Percentiles rank a stretch among this genome's conserved stretches.
phyloP scores from a whole-genome alignment of 371 early-diverging fungal genomes.

The Mortierella sp. region DNA sequence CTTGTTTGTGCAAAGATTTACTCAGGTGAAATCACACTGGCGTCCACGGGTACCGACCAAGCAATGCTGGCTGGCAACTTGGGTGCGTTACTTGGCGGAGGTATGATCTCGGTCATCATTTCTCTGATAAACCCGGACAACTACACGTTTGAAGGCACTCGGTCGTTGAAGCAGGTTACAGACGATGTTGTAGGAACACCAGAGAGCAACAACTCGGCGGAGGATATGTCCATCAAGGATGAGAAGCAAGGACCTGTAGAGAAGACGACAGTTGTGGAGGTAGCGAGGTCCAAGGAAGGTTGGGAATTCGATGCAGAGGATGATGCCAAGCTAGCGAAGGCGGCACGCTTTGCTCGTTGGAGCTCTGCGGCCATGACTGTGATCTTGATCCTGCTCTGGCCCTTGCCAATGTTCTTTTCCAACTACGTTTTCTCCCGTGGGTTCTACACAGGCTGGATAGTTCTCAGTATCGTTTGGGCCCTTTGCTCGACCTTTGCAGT shows the following conservation, averaged over 20 bases:
- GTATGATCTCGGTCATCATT: constrained; percentile 51
- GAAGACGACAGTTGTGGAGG: constrained; percentile 8
- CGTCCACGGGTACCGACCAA: constrained; percentile 67
- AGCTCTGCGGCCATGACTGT: constrained; percentile 63
- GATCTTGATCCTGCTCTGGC: constrained; percentile 72
- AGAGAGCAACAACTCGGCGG: constrained; percentile 24
- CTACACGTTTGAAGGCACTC: constrained; percentile 68
- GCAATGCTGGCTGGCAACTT: constrained; percentile 82
- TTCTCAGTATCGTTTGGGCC: constrained; percentile 72
- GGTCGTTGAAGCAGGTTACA: constrained; percentile 58
- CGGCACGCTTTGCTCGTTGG: constrained; percentile 58
- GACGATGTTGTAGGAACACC: constrained; percentile 53
- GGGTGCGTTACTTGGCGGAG: constrained; percentile 45
- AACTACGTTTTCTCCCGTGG: constrained; percentile 69
- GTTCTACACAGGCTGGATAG: constrained; percentile 78
- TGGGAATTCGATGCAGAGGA: constrained; percentile 46
- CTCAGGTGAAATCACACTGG: constrained; percentile 66
- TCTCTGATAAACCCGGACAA: constrained; percentile 68
- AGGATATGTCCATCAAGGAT: constrained; percentile 17
- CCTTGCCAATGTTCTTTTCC: constrained; percentile 74
- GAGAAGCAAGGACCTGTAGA: constrained; percentile 21
- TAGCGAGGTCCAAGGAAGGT: constrained; percentile 4
- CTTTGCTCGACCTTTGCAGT: constrained; percentile 65
- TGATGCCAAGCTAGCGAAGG: constrained; percentile 55
- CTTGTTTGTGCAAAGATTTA: constrained; percentile 63